Percentiles rank a stretch among this genome's conserved stretches.
Conservation (phyloP, 192 early-diverging fungal species). For the Backusella tuberculispora region DNA sequence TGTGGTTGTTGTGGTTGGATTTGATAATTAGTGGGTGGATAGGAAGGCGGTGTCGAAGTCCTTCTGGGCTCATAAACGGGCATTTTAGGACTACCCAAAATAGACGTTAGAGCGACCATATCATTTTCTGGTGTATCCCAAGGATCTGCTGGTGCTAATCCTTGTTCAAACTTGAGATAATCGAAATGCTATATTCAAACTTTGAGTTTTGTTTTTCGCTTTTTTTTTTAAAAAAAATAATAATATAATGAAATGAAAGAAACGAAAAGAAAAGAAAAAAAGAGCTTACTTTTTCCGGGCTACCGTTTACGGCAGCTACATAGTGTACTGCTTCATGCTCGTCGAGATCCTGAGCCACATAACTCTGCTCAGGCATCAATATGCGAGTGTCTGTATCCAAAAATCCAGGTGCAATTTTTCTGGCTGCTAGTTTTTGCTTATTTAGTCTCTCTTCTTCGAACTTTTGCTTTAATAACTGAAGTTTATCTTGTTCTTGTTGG, state of each 20-base stretch:
- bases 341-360: not conserved
- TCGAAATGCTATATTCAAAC: conserved; percentile 40
- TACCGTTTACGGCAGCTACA: not conserved
- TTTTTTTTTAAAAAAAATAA: not conserved
- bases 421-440: conserved; percentile 52
- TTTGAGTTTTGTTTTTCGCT: not conserved
- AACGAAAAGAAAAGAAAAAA: not conserved
- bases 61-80: not conserved
- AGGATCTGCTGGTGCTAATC: conserved; percentile 62
- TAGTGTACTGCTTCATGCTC: not conserved
- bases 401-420: conserved; percentile 70
- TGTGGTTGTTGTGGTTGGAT: conserved; percentile 10
- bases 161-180: conserved; percentile 69
- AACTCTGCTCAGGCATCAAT: conserved; percentile 43
- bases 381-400: conserved; percentile 63
- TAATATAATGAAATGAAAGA: no score
- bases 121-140: conserved; percentile 66
- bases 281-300: conserved; percentile 11
- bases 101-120: conserved; percentile 55
- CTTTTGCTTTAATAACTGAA: conserved; percentile 37
- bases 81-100: conserved; percentile 41
- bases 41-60: not conserved
- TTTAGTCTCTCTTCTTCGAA: conserved; percentile 50
- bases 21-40: not conserved
- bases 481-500: conserved; percentile 33